These are phyloP conservation scores for Acanthamoeba healyi DNA, from an alignment of 208 protist species.

Conservation along the genomic window DNA sequence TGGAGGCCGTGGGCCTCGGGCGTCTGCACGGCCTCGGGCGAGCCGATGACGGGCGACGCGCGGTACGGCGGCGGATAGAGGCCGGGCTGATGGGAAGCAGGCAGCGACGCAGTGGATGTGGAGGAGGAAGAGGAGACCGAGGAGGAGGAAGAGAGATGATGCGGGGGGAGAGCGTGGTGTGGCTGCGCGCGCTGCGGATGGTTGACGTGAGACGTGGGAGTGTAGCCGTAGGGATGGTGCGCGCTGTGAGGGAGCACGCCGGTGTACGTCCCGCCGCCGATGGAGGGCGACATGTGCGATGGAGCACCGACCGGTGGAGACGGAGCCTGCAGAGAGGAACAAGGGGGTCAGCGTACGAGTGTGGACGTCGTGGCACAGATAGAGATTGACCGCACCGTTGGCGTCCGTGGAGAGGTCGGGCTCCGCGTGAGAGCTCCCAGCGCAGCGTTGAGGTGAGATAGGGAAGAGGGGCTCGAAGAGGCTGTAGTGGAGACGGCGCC, in stretches of 20 bases:
- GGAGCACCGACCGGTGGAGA: neutral
- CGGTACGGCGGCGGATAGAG: neutral
- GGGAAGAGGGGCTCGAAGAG: neutral
- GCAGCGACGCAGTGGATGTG: neutral
- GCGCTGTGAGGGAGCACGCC: neutral
- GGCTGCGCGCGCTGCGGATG: neutral
- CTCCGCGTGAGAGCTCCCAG: neutral
- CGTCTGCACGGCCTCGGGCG: conserved; percentile 53
- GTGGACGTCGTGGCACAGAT: neutral
- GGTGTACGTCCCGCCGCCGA: neutral
- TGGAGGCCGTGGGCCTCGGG: conserved; percentile 13
- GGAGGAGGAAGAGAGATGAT: neutral
- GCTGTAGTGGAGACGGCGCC: neutral
- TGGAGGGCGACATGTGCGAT: neutral
- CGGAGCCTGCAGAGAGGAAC: neutral
- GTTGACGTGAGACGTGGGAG: neutral
- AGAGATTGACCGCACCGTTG: neutral
- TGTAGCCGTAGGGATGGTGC: neutral
- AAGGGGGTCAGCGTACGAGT: neutral
- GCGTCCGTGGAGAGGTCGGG: neutral
- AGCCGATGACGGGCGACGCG: conserved; percentile 20
- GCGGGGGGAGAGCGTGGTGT: neutral
- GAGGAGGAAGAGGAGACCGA: neutral
- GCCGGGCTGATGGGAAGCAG: neutral
- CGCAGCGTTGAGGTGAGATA: conserved; percentile 27